Evolutionary conservation across 2,329 filamentous ascomycete genomes (phyloP), one percentile per base, ranked within the genome.

Genomic region (Aspergillus flavus): DNA sequence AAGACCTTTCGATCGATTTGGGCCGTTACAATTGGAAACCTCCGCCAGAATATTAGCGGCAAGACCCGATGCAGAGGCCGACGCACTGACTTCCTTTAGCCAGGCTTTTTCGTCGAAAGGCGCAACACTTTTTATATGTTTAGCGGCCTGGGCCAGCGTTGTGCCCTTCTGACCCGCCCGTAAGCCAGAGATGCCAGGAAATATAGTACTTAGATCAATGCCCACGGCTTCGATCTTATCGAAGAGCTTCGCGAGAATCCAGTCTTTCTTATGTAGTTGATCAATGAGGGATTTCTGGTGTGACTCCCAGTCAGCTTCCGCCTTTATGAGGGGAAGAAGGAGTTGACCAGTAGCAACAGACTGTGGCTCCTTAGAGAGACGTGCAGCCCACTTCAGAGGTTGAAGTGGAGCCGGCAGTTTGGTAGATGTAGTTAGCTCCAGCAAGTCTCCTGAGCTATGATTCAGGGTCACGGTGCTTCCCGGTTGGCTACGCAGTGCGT

Each of bases 141-240:
- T 81, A 16, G 81, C 83, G n/a, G 85, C 81, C 67, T 86, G 83
- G 64, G 82, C 76, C 63, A 85, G 76, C 66, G 82, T 78, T 60
- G 80, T 76, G 26, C 73, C 72, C 64, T 80, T 83, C 56, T 80
- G 78, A 43, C 78, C 76, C 28, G 75, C 68, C 58, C 82, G 84
- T 58, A 81, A 66, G 21, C 82, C 81, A 32, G 81, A 78, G 23
- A 82, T 80, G 26, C 82, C 81, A 6, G 86, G 87, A 69, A 89
- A 89, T 2, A 87, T 81, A 12, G 81, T 80, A 19, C 81, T 82
- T 6, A 89, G 72, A 68, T 88, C 86, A 54, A 86, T 77, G 6
- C 84, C 83, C 46, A 84, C 81, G 1, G 79, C 77, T 67, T 88
- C 86, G 56, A 88, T 80, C 64, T 85, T 84, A 69, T 89, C 86